phyloP scores from a whole-genome alignment of 768 basidiomycete species.

The Pleurotus tuber-regium region DNA sequence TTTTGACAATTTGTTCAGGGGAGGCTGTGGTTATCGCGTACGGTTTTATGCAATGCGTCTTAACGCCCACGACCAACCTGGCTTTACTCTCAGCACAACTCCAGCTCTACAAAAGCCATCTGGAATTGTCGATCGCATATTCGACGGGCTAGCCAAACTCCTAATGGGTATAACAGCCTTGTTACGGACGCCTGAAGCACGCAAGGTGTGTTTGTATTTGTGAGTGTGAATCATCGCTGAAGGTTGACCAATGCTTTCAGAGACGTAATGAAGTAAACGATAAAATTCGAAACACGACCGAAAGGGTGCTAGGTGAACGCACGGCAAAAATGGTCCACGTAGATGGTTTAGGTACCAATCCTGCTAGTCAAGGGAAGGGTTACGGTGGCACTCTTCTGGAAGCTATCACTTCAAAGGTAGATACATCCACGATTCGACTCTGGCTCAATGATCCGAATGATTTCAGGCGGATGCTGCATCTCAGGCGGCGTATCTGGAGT shows the following conservation, averaged over 20 bases:
- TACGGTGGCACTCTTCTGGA: slow-evolving; percentile 29
- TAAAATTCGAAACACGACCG: slow-evolving; percentile 21
- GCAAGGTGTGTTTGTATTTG: neutral
- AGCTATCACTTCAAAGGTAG: slow-evolving; percentile 21
- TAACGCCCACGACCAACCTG: too few relatives aligned
- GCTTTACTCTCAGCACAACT: neutral
- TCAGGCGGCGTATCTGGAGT: slow-evolving; percentile 26
- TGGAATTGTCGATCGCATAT: neutral
- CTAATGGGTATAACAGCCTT: neutral
- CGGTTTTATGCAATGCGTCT: too few relatives aligned
- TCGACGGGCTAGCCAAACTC: neutral
- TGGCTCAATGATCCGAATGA: neutral
- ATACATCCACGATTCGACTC: neutral
- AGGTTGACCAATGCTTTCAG: slow-evolving; percentile 12
- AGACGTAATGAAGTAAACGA: slow-evolving; percentile 18
- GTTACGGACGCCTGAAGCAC: neutral
- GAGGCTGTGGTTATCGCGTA: neutral
- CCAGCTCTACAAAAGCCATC: neutral
- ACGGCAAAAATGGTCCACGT: slow-evolving; percentile 28
- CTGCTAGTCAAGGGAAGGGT: slow-evolving; percentile 24
- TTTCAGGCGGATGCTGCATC: slow-evolving; percentile 26
- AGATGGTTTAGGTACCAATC: slow-evolving; percentile 26
- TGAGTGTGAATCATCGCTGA: neutral
- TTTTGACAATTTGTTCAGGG: neutral
- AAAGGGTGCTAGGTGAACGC: slow-evolving; percentile 21